Percentiles rank a stretch among this genome's conserved stretches.
These are phyloP conservation scores for Plenodomus biglobosus DNA, from an alignment of 2,329 filamentous ascomycete genomes.

Conservation along the genomic window DNA sequence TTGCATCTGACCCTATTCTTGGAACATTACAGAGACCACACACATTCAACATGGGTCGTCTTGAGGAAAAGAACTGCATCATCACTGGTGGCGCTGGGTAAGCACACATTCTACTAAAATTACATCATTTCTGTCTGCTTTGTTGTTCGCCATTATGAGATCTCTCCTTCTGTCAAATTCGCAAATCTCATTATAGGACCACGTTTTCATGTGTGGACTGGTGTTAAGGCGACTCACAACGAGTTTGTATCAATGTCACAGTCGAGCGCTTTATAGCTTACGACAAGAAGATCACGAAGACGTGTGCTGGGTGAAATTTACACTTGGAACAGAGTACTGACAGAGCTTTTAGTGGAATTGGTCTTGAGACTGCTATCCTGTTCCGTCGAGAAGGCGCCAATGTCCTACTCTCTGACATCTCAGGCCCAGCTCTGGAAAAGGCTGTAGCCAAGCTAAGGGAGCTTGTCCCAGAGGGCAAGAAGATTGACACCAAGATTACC, in stretches of 20 bases:
- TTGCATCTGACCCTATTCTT: not conserved
- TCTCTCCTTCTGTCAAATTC: not conserved
- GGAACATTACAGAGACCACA: slow-evolving; percentile 6
- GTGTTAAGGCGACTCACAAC: too few species aligned
- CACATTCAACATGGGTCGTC: slow-evolving; percentile 50
- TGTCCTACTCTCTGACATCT: slow-evolving; percentile 84
- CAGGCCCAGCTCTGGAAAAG: slow-evolving; percentile 72
- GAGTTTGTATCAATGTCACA: too few species aligned
- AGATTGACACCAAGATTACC: slow-evolving; percentile 65
- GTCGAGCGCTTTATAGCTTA: too few species aligned
- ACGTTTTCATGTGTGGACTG: too few species aligned
- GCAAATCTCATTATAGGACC: too few species aligned
- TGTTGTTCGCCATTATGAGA: not conserved
- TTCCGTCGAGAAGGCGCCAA: slow-evolving; percentile 86
- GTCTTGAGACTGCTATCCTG: slow-evolving; percentile 86
- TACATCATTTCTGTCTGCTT: not conserved
- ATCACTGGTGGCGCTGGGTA: slow-evolving; percentile 87
- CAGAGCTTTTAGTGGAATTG: slow-evolving; percentile 69
- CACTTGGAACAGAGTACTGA: slow-evolving; percentile 14
- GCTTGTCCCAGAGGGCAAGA: slow-evolving; percentile 61
- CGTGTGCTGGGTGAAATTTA: not conserved
- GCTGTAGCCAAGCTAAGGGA: slow-evolving; percentile 74
- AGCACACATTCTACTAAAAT: slow-evolving; percentile 36
- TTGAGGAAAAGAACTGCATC: slow-evolving; percentile 69
- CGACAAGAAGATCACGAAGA: too few species aligned